phyloP scores from a whole-genome alignment of 208 protist genomes.

The Acanthamoeba sp. region DNA sequence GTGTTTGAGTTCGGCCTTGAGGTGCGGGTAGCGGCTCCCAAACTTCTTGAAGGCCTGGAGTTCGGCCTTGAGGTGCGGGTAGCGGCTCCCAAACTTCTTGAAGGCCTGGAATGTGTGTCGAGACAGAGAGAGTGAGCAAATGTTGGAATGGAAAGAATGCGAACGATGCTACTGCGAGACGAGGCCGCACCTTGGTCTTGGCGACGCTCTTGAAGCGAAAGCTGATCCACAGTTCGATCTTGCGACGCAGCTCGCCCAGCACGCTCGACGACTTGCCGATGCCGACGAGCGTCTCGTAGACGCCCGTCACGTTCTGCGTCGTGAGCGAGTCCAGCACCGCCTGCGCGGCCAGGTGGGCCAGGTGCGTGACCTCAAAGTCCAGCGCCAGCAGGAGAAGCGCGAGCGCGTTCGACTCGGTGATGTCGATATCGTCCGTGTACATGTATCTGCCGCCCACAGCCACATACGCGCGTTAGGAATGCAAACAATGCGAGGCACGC shows the following conservation, averaged over 20 bases:
- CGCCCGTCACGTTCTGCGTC: neutral
- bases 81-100: neutral
- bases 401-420: neutral
- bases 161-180: neutral
- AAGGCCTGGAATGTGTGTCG: neutral
- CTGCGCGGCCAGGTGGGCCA: neutral
- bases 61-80: neutral
- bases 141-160: too few relatives aligned
- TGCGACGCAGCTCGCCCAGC: neutral
- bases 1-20: constrained; percentile 13
- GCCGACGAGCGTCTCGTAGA: neutral
- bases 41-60: constrained; percentile 9
- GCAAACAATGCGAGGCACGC: too few relatives aligned
- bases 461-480: too few relatives aligned
- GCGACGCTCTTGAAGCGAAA: neutral
- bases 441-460: neutral
- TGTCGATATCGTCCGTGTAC: neutral
- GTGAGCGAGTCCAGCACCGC: neutral
- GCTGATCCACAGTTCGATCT: constrained; percentile 32
- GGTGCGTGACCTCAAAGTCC: neutral
- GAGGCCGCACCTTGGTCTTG: neutral
- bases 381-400: neutral
- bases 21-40: neutral
- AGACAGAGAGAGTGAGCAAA: too few relatives aligned
- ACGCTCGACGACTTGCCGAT: neutral